phyloP scores from a whole-genome alignment of 345 rosid species.

The Carallia pectinifolia region DNA sequence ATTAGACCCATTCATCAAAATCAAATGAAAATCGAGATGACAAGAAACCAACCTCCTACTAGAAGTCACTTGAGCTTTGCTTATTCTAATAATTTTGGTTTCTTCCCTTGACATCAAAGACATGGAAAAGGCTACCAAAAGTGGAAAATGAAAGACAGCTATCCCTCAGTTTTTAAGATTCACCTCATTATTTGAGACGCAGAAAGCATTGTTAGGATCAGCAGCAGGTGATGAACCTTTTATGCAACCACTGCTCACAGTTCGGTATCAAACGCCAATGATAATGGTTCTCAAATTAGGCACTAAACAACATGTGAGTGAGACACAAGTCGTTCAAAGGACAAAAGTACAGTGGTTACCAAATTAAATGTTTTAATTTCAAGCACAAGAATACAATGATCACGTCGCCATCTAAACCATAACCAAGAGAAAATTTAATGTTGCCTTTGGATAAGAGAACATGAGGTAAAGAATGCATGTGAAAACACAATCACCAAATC shows the following conservation, averaged over 20 bases:
- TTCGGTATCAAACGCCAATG: conserved; percentile 7
- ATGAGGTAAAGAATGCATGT: conserved; percentile 41
- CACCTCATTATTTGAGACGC: conserved; percentile 5
- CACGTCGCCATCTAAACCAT: conserved; percentile 21
- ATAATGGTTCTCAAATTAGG: conserved; percentile 1
- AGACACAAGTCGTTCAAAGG: conserved; percentile 4
- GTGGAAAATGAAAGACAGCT: background rate
- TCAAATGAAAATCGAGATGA: background rate
- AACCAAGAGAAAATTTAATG: conserved; percentile 20
- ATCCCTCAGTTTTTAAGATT: conserved; percentile 1
- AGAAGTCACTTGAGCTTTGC: conserved; percentile 14
- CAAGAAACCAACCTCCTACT: conserved; percentile 3
- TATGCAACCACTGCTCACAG: background rate
- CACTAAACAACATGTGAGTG: conserved; percentile 21
- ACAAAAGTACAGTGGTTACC: conserved; percentile 26
- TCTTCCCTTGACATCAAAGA: conserved; percentile 24
- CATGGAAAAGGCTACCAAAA: conserved; percentile 14
- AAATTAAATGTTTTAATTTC: conserved; percentile 35
- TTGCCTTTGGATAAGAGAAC: conserved; percentile 36
- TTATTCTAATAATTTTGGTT: background rate
- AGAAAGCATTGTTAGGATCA: background rate
- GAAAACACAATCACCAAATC: conserved; percentile 24
- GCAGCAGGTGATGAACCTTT: conserved; percentile 1
- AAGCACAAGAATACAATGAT: conserved; percentile 48
- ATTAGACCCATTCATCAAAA: background rate